Conservation (phyloP, 1,284 basidiomycete species). For the Cutaneotrichosporon cavernicola region DNA sequence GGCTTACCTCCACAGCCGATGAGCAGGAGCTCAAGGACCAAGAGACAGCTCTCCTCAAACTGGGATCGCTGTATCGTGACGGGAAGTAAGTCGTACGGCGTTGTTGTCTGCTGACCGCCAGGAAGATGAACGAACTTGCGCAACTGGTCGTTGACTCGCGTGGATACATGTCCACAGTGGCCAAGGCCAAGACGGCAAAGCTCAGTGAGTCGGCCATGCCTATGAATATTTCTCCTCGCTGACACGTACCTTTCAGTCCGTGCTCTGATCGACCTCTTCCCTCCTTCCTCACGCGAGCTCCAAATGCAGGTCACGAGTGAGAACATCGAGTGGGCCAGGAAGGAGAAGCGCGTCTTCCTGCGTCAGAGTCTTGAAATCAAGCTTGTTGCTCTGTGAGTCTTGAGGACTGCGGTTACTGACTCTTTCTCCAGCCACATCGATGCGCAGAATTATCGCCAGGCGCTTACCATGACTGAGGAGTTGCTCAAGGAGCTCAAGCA, state of each 20-base stretch:
- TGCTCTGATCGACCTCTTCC: conserved; percentile 87
- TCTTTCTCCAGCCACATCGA: conserved; percentile 66
- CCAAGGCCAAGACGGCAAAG: conserved; percentile 98
- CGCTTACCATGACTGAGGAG: conserved; percentile 76
- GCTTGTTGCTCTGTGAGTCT: conserved; percentile 72
- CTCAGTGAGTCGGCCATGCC: conserved; percentile 64
- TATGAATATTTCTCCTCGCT: too few species aligned
- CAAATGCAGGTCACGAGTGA: conserved; percentile 85
- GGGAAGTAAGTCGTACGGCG: conserved; percentile 62
- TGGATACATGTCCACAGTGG: conserved; percentile 88
- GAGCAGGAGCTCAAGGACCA: conserved; percentile 73
- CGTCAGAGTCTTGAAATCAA: conserved; percentile 92
- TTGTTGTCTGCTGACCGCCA: conserved; percentile 43
- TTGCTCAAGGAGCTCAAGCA: conserved; percentile 87
- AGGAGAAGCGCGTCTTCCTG: conserved; percentile 91
- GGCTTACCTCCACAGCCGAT: conserved; percentile 43
- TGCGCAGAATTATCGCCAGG: conserved; percentile 71
- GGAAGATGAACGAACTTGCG: conserved; percentile 80
- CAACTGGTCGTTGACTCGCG: conserved; percentile 82
- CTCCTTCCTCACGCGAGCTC: conserved; percentile 68
- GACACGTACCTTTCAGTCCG: conserved; percentile 63
- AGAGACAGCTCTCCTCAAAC: conserved; percentile 78
- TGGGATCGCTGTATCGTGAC: conserved; percentile 85
- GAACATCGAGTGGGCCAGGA: conserved; percentile 89
- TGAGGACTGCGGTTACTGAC: conserved; percentile 2